Conservation (phyloP, 164 flowering plant species). For the Tinospora cordifolia region DNA sequence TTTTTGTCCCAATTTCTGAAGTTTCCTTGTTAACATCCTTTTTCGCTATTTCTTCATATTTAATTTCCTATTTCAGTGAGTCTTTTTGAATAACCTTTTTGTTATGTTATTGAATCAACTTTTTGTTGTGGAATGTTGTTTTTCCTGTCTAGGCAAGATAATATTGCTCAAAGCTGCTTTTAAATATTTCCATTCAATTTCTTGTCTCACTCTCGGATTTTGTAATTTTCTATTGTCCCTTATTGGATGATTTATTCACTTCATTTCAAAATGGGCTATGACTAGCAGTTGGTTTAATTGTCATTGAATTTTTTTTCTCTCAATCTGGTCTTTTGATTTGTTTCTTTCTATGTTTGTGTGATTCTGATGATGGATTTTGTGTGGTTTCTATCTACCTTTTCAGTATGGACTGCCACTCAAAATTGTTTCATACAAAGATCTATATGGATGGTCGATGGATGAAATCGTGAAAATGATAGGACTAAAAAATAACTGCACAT, state of each 20-base stretch:
- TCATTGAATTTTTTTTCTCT: background rate
- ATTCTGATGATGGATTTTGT: background rate
- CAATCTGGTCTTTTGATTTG: background rate
- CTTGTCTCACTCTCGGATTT: too few species aligned
- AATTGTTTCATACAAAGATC: constrained; percentile 83
- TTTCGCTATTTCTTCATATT: background rate
- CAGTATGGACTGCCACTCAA: constrained; percentile 92
- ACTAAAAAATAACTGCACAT: constrained; percentile 93
- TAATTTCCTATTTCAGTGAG: background rate
- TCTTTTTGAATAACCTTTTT: too few species aligned
- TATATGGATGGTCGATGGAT: constrained; percentile 99
- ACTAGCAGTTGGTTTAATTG: too few species aligned
- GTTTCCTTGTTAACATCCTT: background rate
- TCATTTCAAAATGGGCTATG: background rate
- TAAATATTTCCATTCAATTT: too few species aligned
- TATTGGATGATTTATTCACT: background rate
- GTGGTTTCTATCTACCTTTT: constrained; percentile 8
- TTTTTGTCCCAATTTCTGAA: constrained; percentile 10
- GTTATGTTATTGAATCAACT: too few species aligned
- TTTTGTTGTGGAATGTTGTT: too few species aligned
- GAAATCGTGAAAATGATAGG: constrained; percentile 97
- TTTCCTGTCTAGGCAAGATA: too few species aligned
- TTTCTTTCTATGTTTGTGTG: background rate
- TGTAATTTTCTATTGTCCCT: too few species aligned
- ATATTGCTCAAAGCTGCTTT: too few species aligned